Evolutionary conservation across 805 yeast species (phyloP).

Genomic region (Candida takata): DNA sequence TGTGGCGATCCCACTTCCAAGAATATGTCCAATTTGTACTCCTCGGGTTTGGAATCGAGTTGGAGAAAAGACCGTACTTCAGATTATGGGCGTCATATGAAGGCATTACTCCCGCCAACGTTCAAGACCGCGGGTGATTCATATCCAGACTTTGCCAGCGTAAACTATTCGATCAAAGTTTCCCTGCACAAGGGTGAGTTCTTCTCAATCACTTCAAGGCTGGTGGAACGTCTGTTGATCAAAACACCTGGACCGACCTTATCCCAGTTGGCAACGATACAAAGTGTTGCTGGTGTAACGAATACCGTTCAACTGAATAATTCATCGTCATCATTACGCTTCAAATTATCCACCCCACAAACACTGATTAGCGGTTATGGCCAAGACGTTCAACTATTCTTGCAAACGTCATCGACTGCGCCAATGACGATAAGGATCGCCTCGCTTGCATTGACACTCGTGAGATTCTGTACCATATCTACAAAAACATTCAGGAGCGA

Average conservation of each 20-base stretch:
- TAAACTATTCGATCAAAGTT: constrained; percentile 7
- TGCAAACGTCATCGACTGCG: neutral
- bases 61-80: constrained; percentile 4
- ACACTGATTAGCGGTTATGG: neutral
- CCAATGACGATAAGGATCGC: neutral
- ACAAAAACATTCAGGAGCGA: neutral
- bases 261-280: neutral
- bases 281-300: neutral
- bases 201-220: constrained; percentile 8
- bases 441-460: neutral
- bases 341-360: no score
- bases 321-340: no score
- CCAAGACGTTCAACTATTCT: neutral
- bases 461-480: neutral
- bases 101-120: neutral
- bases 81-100: neutral
- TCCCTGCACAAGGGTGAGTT: constrained; percentile 9
- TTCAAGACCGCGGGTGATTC: neutral
- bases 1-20: constrained; percentile 14
- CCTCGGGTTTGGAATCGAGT: constrained; percentile 12
- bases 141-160: neutral
- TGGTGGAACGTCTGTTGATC: constrained; percentile 4
- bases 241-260: constrained; percentile 8
- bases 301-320: neutral
- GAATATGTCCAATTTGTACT: constrained; percentile 11